Percentiles rank a stretch among this genome's conserved stretches.
Conservation (phyloP, 2,329 filamentous ascomycete genomes). For the Ramichloridium luteum region DNA sequence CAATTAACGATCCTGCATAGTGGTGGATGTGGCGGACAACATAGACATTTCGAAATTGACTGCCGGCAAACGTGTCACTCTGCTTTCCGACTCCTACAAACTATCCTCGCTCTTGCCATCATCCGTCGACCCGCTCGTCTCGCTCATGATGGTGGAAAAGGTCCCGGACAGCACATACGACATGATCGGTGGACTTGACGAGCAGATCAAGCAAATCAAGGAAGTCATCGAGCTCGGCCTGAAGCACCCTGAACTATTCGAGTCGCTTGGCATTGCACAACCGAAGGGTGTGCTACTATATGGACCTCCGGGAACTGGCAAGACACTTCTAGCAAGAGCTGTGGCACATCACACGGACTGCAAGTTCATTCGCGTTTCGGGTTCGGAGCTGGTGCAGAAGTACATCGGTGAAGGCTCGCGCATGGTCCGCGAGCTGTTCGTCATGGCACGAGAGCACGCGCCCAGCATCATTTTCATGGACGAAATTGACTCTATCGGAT, state of each 20-base stretch:
- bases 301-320: slow-evolving; percentile 91
- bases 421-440: slow-evolving; percentile 97
- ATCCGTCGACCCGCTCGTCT: slow-evolving; percentile 94
- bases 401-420: slow-evolving; percentile 97
- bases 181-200: slow-evolving; percentile 97
- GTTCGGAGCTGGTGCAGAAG: slow-evolving; percentile 94
- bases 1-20: slow-evolving; percentile 38
- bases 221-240: slow-evolving; percentile 98
- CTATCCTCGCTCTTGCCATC: slow-evolving; percentile 97
- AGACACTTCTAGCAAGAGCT: slow-evolving; percentile 86
- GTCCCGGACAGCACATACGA: slow-evolving; percentile 99
- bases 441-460: slow-evolving; percentile 97
- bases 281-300: slow-evolving; percentile 96
- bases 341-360: slow-evolving; percentile 98
- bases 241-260: slow-evolving; percentile 96
- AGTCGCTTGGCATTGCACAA: slow-evolving; percentile 96
- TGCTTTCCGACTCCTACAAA: slow-evolving; percentile 96
- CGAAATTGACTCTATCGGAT: slow-evolving; percentile 98
- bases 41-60: slow-evolving; percentile 95
- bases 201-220: slow-evolving; percentile 99
- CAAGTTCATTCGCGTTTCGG: slow-evolving; percentile 96
- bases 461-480: slow-evolving; percentile 99
- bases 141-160: slow-evolving; percentile 99
- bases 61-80: slow-evolving; percentile 89
- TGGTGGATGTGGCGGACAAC: slow-evolving; percentile 87